A percentile compares a stretch with the other conserved stretches of the same genome.
These are phyloP conservation scores for Colletotrichum scovillei DNA, from an alignment of 2,329 filamentous ascomycete species.

Conservation along the genomic window DNA sequence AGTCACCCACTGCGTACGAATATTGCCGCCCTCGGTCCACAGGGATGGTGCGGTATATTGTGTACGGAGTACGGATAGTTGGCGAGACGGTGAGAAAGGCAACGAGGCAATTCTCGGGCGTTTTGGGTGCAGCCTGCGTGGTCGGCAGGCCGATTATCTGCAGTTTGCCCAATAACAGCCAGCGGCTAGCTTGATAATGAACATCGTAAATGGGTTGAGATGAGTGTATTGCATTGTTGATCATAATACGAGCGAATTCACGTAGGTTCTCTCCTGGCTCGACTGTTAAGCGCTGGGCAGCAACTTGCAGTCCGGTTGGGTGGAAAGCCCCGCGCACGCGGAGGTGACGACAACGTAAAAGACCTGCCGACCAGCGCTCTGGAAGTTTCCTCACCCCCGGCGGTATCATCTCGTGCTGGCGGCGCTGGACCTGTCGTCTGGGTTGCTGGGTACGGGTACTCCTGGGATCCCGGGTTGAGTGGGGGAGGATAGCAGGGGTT, in stretches of 20 bases:
- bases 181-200: too few relatives aligned
- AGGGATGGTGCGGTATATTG: conserved; percentile 13
- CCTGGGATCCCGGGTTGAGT: conserved; percentile 21
- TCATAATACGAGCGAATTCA: background rate
- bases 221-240: background rate
- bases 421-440: conserved; percentile 6
- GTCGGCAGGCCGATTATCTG: conserved; percentile 15
- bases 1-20: background rate
- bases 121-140: conserved; percentile 5
- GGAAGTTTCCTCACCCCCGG: conserved; percentile 9
- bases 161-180: conserved; percentile 4
- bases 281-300: conserved; percentile 17
- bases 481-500: conserved; percentile 22
- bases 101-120: conserved; percentile 18
- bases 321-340: conserved; percentile 2
- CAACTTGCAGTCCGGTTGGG: conserved; percentile 10
- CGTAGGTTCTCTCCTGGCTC: background rate
- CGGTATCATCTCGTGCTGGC: conserved; percentile 7
- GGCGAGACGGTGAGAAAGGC: conserved; percentile 24
- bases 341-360: conserved; percentile 8
- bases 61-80: background rate
- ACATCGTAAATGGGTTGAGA: background rate
- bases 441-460: conserved; percentile 32
- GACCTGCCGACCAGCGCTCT: conserved; percentile 4
- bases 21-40: background rate